Evolutionary conservation across 345 rosid genomes (phyloP), one percentile per base, ranked within the genome.

Genomic region (Gossypium australe): DNA sequence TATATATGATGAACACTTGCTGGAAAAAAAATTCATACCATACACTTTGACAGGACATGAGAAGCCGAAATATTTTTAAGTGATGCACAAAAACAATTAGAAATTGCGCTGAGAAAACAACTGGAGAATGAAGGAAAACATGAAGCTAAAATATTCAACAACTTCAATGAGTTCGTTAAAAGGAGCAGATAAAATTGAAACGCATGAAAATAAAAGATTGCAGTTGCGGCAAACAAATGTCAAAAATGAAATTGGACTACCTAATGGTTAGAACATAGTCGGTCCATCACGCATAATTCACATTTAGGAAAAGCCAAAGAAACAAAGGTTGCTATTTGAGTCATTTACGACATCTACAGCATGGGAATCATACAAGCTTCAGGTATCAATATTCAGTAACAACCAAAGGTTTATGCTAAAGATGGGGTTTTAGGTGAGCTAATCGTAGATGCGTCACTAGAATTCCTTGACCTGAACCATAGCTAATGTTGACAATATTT

Each of bases 271-370:
- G 6, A 24, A 74, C 70, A 69, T 73, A 74, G 41, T 34, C 41
- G 41, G 73, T 71, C 75, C 56, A 13, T 51, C 17, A 51, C n/a
- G n/a, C 61, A 56, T 34, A 14, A 84, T 64, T 75, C 72, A 53
- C 43, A 43, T 51, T 79, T 79, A 84, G 80, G 83, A 64, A 34
- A 51, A 81, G 66, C 71, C 82, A 84, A 43, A 73, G 82, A 77
- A 82, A 84, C 84, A 88, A 81, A 78, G 22, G 58, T 75, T 75
- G 75, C 47, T 18, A 47, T 12, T 13, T 79, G 75, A 76, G 75
- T 81, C 78, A 81, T 75, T 72, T 51, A 78, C 72, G 80, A 82
- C 74, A 84, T 68, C 84, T 85, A 85, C 84, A 85, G 72, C 61
- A 74, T 71, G 65, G 49, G 57, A 76, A 79, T 81, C 75, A 80